Evolutionary conservation across 1,284 basidiomycete genomes (phyloP).

Genomic region (Cerioporus squamosus): DNA sequence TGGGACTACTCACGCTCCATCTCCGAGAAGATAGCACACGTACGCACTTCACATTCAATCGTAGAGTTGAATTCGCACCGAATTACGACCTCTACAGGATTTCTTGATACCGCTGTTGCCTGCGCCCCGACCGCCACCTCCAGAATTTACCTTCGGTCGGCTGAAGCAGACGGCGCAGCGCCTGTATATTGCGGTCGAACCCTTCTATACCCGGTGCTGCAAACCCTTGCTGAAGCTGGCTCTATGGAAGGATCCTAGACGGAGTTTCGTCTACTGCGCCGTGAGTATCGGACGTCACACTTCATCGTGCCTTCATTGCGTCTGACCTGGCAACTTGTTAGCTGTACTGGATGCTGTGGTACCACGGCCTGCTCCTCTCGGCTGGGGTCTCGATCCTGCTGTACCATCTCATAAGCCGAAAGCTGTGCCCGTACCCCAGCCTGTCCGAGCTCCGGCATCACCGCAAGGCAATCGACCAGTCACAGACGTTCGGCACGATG

Average conservation of each 20-base stretch:
- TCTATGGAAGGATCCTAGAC: slow-evolving; percentile 54
- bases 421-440: slow-evolving; percentile 58
- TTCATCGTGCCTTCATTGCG: not conserved
- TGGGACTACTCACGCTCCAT: not conserved
- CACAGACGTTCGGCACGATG: slow-evolving; percentile 55
- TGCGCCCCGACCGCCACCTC: slow-evolving; percentile 38
- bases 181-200: slow-evolving; percentile 55
- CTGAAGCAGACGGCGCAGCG: slow-evolving; percentile 57
- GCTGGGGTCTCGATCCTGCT: slow-evolving; percentile 51
- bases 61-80: not conserved
- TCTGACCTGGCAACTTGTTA: slow-evolving; percentile 28
- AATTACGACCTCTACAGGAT: slow-evolving; percentile 35
- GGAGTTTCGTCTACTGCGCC: slow-evolving; percentile 52
- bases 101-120: slow-evolving; percentile 53
- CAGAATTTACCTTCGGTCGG: slow-evolving; percentile 57
- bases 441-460: slow-evolving; percentile 55
- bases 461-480: slow-evolving; percentile 49
- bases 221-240: slow-evolving; percentile 47
- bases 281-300: slow-evolving; percentile 43
- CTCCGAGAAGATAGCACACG: slow-evolving; percentile 17
- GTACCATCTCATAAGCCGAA: slow-evolving; percentile 52
- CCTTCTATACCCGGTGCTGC: slow-evolving; percentile 53
- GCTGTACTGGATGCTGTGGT: slow-evolving; percentile 71
- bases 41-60: not conserved
- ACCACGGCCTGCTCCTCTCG: slow-evolving; percentile 57